A percentile compares a stretch with the other conserved stretches of the same genome.
Conservation (phyloP, 257 asterid genomes). For the Nicotiana otophora region DNA sequence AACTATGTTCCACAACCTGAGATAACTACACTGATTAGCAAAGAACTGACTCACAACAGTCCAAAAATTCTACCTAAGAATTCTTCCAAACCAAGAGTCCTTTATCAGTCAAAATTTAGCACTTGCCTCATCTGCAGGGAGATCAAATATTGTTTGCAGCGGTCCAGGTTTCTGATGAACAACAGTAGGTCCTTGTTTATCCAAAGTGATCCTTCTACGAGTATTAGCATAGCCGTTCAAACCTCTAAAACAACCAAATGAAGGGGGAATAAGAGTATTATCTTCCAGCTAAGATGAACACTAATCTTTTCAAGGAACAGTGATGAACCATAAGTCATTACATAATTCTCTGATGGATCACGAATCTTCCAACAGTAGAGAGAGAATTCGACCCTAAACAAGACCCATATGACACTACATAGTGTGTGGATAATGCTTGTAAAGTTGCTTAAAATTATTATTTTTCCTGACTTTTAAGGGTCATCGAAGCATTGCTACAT, state of each 20-base stretch:
- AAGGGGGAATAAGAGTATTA: neutral
- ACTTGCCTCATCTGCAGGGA: constrained; percentile 81
- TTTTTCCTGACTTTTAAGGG: neutral
- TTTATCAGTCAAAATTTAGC: neutral
- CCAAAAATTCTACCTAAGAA: neutral
- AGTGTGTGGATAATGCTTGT: neutral
- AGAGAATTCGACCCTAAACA: neutral
- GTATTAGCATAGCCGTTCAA: constrained; percentile 45
- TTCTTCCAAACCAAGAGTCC: neutral
- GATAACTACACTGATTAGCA: constrained; percentile 3
- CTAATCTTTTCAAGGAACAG: neutral
- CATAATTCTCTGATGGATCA: neutral
- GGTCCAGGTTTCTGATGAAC: constrained; percentile 82
- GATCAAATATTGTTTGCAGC: constrained; percentile 77
- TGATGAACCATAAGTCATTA: neutral
- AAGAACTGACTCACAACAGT: neutral
- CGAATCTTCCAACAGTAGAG: neutral
- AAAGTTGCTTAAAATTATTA: neutral
- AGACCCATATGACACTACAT: neutral
- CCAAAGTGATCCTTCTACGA: constrained; percentile 36
- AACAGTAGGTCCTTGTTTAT: constrained; percentile 52
- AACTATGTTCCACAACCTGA: constrained; percentile 88
- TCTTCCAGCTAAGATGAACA: constrained; percentile 1
- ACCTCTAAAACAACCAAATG: constrained; percentile 37
- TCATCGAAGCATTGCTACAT: neutral